Percentiles rank a stretch among this genome's conserved stretches.
These are phyloP conservation scores for Sphaerulina populicola DNA, from an alignment of 2,329 filamentous ascomycete species.

Conservation along the genomic window DNA sequence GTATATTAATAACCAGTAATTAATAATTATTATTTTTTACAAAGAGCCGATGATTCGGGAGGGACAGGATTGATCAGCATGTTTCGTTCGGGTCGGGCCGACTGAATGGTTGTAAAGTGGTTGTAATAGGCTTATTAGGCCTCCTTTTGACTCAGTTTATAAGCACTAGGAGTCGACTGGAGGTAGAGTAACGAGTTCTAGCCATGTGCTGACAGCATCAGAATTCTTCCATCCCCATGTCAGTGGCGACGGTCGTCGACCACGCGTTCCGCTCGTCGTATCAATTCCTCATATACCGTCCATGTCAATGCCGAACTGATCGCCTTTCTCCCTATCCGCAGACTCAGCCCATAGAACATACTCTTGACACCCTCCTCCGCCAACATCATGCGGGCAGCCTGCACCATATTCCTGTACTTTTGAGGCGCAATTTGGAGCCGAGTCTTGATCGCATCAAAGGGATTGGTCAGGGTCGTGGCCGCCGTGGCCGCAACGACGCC, in stretches of 20 bases:
- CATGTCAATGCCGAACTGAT: slow-evolving; percentile 91
- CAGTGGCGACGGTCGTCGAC: slow-evolving; percentile 8
- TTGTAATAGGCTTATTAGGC: too few species aligned
- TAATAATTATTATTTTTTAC: too few species aligned
- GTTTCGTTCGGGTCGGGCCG: background rate
- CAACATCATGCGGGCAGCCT: slow-evolving; percentile 70
- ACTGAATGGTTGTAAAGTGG: too few species aligned
- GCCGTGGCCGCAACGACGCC: slow-evolving; percentile 71
- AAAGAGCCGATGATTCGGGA: too few species aligned
- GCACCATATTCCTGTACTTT: slow-evolving; percentile 72
- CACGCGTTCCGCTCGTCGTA: slow-evolving; percentile 57
- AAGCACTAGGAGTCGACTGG: too few species aligned
- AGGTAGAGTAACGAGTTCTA: too few species aligned
- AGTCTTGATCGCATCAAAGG: slow-evolving; percentile 95
- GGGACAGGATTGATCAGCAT: background rate
- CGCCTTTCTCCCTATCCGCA: slow-evolving; percentile 85
- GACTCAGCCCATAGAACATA: slow-evolving; percentile 74
- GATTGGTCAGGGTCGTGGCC: slow-evolving; percentile 86
- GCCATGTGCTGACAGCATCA: background rate
- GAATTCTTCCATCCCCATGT: background rate
- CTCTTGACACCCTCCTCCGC: slow-evolving; percentile 69
- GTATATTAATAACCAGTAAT: too few species aligned
- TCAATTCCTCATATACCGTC: slow-evolving; percentile 92
- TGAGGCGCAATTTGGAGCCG: slow-evolving; percentile 81
- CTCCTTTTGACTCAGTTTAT: too few species aligned